Percentiles rank a stretch among this genome's conserved stretches.
Conservation (phyloP, 208 protist genomes). For the Leishmania tropica region DNA sequence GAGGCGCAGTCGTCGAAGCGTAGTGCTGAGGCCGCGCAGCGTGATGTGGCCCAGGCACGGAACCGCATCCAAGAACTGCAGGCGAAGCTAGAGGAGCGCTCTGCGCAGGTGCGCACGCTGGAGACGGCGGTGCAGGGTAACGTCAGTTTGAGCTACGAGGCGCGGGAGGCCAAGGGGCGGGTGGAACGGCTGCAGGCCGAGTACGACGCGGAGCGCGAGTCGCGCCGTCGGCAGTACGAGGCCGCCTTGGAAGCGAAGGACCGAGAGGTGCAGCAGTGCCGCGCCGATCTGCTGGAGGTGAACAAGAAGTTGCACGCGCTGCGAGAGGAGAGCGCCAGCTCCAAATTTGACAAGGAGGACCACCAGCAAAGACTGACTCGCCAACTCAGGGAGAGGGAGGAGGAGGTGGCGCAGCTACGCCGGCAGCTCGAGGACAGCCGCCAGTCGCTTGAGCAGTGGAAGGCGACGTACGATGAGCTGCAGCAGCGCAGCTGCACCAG, state of each 20-base stretch:
- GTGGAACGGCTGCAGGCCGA: constrained; percentile 43
- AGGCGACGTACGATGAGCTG: constrained; percentile 48
- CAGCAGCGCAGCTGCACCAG: constrained; percentile 42
- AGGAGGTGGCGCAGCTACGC: constrained; percentile 46
- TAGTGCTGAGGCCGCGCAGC: constrained; percentile 32
- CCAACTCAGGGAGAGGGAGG: constrained; percentile 51
- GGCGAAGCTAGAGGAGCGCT: constrained; percentile 39
- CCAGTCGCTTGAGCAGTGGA: constrained; percentile 52
- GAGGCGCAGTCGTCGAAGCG: constrained; percentile 34
- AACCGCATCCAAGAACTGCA: constrained; percentile 35
- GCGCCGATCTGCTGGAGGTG: constrained; percentile 45
- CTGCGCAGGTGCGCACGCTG: constrained; percentile 35
- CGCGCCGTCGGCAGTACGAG: constrained; percentile 35
- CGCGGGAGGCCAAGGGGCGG: constrained; percentile 43
- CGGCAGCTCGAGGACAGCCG: constrained; percentile 50
- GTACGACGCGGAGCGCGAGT: constrained; percentile 52
- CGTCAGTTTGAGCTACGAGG: constrained; percentile 36
- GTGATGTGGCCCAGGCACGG: constrained; percentile 26
- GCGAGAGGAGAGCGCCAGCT: constrained; percentile 44
- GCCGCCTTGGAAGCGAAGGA: constrained; percentile 49
- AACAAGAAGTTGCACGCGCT: constrained; percentile 39
- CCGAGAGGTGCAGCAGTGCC: constrained; percentile 47
- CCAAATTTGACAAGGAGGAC: constrained; percentile 45
- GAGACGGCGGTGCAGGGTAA: constrained; percentile 41
- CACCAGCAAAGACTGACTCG: constrained; percentile 35